Conservation (phyloP, 352 stramenopile species). For the Phytophthora pini region DNA sequence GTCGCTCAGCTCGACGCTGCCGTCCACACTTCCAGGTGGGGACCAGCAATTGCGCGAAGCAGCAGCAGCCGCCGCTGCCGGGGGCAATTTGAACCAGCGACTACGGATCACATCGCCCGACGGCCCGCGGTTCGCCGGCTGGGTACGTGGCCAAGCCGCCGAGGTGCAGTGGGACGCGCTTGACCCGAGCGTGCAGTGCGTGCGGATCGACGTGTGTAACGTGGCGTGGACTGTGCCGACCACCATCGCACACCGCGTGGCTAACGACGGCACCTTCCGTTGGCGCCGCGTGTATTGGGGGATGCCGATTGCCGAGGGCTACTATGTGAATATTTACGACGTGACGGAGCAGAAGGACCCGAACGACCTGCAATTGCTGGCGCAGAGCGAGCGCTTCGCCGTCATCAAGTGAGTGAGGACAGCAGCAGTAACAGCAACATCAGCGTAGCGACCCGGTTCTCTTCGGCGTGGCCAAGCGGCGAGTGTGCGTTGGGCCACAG, state of each 20-base stretch:
- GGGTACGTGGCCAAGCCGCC: constrained; percentile 79
- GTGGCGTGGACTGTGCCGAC: constrained; percentile 82
- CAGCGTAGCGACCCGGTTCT: constrained; percentile 36
- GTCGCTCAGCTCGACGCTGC: constrained; percentile 30
- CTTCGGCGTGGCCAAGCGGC: constrained; percentile 22
- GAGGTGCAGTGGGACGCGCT: constrained; percentile 83
- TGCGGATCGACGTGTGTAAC: constrained; percentile 90
- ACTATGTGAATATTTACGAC: constrained; percentile 91
- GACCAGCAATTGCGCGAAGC: constrained; percentile 48
- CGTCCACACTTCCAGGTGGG: constrained; percentile 21
- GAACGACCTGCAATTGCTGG: constrained; percentile 55
- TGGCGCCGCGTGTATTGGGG: constrained; percentile 88
- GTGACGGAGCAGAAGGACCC: constrained; percentile 61
- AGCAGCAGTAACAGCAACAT: constrained; percentile 26
- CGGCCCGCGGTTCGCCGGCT: constrained; percentile 58
- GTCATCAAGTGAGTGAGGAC: constrained; percentile 50
- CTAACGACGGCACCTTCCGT: constrained; percentile 73
- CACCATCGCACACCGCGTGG: constrained; percentile 70
- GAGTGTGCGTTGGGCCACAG: constrained; percentile 2
- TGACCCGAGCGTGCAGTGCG: constrained; percentile 68
- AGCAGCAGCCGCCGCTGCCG: constrained; percentile 13
- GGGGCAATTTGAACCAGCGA: constrained; percentile 40
- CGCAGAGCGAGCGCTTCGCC: constrained; percentile 74
- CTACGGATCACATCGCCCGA: constrained; percentile 64
- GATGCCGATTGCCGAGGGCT: constrained; percentile 85